Percentiles rank a stretch among this genome's conserved stretches.
These are phyloP conservation scores for Pisolithus thermaeus DNA, from an alignment of 1,284 basidiomycete genomes.

Conservation along the genomic window DNA sequence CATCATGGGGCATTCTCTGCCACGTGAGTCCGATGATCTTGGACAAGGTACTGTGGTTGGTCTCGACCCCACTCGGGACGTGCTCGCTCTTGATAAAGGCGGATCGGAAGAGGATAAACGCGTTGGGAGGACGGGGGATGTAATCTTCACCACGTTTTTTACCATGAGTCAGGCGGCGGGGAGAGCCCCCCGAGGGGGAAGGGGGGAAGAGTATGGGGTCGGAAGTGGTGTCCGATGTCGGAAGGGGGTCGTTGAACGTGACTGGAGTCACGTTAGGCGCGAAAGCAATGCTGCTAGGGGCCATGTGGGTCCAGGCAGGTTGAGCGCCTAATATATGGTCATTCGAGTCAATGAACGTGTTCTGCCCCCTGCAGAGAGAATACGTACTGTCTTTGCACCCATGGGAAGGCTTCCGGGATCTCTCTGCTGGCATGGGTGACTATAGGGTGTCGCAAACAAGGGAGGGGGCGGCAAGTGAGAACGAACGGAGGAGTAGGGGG, in stretches of 20 bases:
- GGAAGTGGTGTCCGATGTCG: conserved; percentile 24
- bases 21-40: conserved; percentile 71
- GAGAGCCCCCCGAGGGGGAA: conserved; percentile 34
- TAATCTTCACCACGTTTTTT: conserved; percentile 71
- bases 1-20: conserved; percentile 63
- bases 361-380: neutral
- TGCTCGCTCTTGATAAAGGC: conserved; percentile 71
- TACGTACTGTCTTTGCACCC: conserved; percentile 39
- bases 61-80: conserved; percentile 71
- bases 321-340: conserved; percentile 35
- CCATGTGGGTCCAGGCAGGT: conserved; percentile 45
- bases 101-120: conserved; percentile 86
- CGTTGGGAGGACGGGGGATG: conserved; percentile 82
- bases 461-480: neutral
- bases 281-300: conserved; percentile 45
- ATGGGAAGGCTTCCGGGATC: conserved; percentile 43
- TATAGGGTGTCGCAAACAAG: conserved; percentile 21
- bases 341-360: conserved; percentile 9
- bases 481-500: conserved; percentile 14
- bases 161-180: conserved; percentile 38
- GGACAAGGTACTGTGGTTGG: conserved; percentile 72
- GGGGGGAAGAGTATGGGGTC: conserved; percentile 41
- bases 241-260: conserved; percentile 48
- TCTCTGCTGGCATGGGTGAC: conserved; percentile 48
- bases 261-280: conserved; percentile 53